These are phyloP conservation scores for Trypanosoma melophagium DNA, from an alignment of 208 protist genomes.

Conservation along the genomic window DNA sequence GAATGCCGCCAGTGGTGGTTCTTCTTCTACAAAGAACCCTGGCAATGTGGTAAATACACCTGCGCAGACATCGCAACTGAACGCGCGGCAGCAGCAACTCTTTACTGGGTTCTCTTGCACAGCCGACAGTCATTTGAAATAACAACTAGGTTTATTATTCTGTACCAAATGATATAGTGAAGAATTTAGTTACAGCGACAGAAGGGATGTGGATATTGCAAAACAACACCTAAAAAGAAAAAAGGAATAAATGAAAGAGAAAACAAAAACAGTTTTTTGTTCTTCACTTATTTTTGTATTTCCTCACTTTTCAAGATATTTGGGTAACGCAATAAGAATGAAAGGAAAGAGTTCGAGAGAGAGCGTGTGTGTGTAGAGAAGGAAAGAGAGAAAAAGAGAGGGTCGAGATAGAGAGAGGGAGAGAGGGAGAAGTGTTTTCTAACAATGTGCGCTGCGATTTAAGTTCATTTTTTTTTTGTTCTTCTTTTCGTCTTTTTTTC, in stretches of 20 bases:
- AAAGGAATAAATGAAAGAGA: not conserved
- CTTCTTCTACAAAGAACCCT: conserved; percentile 58
- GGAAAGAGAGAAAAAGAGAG: too few species aligned
- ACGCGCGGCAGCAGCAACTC: conserved; percentile 84
- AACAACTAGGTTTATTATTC: conserved; percentile 16
- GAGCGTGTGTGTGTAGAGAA: too few species aligned
- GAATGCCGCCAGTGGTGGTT: conserved; percentile 24
- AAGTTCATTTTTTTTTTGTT: conserved; percentile 15
- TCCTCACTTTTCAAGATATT: not conserved
- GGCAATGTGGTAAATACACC: conserved; percentile 87
- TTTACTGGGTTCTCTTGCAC: conserved; percentile 91
- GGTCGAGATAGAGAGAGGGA: not conserved
- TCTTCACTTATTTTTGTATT: not conserved
- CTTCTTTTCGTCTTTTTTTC: conserved; percentile 7
- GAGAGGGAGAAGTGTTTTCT: conserved; percentile 6
- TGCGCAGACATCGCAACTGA: conserved; percentile 76
- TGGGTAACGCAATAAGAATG: too few species aligned
- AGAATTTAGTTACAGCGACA: not conserved
- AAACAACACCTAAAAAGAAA: not conserved
- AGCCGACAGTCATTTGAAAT: conserved; percentile 80
- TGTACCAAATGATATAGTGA: conserved; percentile 7
- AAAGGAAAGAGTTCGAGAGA: too few species aligned
- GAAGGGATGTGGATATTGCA: not conserved
- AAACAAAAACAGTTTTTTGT: not conserved
- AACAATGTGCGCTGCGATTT: conserved; percentile 5